Base-by-base conservation (phyloP, 169 alveolate genomes). In the Perkinsus olseni region DNA sequence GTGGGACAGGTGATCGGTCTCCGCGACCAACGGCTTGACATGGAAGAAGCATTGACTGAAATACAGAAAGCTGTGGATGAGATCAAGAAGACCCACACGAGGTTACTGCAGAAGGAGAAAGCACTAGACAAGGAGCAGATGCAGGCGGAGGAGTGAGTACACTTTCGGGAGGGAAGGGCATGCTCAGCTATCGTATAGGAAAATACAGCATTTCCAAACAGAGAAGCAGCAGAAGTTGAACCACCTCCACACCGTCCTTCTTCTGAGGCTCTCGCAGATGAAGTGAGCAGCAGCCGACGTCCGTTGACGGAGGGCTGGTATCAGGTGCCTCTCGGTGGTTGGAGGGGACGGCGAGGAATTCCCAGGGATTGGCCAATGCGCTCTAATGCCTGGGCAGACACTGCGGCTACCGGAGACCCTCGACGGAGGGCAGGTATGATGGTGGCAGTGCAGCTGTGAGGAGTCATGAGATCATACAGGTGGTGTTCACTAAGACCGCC, bases 161-260 rank as follows among this genome's bases (percentile, higher is more conserved):
- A 93, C 17, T 45, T 10, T 45, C 6, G 62, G 62, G 62, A 17
- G 17, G 17, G 62, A 45, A 10, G 62, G 17, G 62, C 17, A 92
- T 92, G 93, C 92, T 20, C 93, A 93, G 94, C 93, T 28, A 95
- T 96, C 8, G 96, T 95, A 74, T 95, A 95, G 31, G 96, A 45
- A 95, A 93, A 96, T 96, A 38, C 94, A 95, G 92, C 96, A 95
- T n/a, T 96, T 96, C 95, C 94, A 97, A 94, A 96, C 96, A 38
- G 97, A 96, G 92, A 97, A 97, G 94, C 94, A 96, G 95, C 92
- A 95, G 91, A 95, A 96, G 92, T 96, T 97, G 0, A 97, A 97
- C 90, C 74, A 95, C 91, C 92, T 97, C 10, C 94, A 94, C 74
- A 96, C 96, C 39, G 92, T 96, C 36, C 94, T 94, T 39, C 95